Base-by-base conservation (phyloP, 2,329 filamentous ascomycete species). In the Venturia oleaginea region DNA sequence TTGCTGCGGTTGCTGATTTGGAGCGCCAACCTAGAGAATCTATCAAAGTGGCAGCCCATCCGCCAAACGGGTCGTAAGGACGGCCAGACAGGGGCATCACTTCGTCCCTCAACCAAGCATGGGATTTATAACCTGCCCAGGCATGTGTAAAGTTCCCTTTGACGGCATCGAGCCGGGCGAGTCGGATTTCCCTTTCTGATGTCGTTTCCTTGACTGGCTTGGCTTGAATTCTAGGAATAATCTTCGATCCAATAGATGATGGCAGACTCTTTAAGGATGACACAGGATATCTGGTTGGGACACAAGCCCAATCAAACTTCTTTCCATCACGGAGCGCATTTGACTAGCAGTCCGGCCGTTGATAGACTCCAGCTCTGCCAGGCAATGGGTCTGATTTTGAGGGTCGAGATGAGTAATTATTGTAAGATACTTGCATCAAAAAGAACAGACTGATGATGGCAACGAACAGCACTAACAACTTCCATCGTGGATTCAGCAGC, bases 11-110 rank as follows among this genome's bases (percentile, higher is more conserved):
- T 8, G n/a, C 37, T 22, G 30, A 7, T 24, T 2, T 24, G 30
- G 24, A 30, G n/a, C 79, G 91, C 0, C 91, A 95, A 66, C 85
- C 88, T 61, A 87, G 76, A 0, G 79, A 74, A 69, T 87, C 85
- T 30, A 87, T 79, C 61, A 87, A 72, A 0, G 84, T 86, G 3
- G 84, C 84, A 1, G 78, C 83, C 79, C 83, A 85, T 27, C 80
- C 80, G 11, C 81, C 81, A 68, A 83, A 83, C 0, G 74, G 73
- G 65, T 81, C 78, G 65, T 77, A 80, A 24, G 71, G 75, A n/a
- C 70, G 69, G 48, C 80, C 81, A 24, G 76, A 76, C 2, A 84
- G 73, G 13, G 82, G 82, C 34, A 72, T 70, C 8, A 84, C 70
- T 71, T 84, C 82, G 67, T 84, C 82, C n/a, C 76, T 73, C 59